Evolutionary conservation across 106 monocot species (phyloP), one percentile per base, ranked within the genome.

Genomic region (Chionographis japonica): DNA sequence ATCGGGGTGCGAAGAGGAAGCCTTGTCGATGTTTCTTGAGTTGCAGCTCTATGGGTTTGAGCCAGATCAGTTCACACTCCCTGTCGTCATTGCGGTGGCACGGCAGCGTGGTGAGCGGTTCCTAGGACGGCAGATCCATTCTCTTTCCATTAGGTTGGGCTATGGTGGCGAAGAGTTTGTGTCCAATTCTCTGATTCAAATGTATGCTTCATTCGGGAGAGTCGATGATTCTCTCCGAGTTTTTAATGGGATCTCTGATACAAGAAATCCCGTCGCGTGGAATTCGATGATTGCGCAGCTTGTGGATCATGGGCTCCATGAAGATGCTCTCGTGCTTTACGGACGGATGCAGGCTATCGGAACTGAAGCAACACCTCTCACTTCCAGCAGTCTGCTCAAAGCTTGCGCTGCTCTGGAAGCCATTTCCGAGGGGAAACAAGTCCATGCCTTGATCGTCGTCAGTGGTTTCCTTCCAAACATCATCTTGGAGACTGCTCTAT

Each of bases 231-330:
- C 70, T 12, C 9, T 40, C 10, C 40, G 10, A 8, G 66, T 69
- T 54, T 75, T 80, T 18, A 53, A 70, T 12, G 46, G 18, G 42
- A 50, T 74, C 12, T 56, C 50, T 15, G 17, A 15, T 16, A 59
- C 52, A 17, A 58, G 2, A 2, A 70, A 50, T 17, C 37, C 49
- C 0, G 60, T 65, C 13, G 16, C 55, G 37, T 75, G 71, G 80
- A 80, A 80, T 40, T 74, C 74, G 7, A 59, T 80, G 65, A 80
- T 80, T 53, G 62, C 69, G 15, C 18, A 51, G 58, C 69, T 80
- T 14, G 54, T 61, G 4, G 65, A 74, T 50, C 52, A 52, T 36
- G 74, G 58, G 20, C 40, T 60, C 27, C 52, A 54, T 43, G 41
- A 16, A 8, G 62, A 68, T 63, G 74, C 35, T 59, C n/a, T 74